Conservation (phyloP, 164 flowering plant species). For the Vitis amurensis region DNA sequence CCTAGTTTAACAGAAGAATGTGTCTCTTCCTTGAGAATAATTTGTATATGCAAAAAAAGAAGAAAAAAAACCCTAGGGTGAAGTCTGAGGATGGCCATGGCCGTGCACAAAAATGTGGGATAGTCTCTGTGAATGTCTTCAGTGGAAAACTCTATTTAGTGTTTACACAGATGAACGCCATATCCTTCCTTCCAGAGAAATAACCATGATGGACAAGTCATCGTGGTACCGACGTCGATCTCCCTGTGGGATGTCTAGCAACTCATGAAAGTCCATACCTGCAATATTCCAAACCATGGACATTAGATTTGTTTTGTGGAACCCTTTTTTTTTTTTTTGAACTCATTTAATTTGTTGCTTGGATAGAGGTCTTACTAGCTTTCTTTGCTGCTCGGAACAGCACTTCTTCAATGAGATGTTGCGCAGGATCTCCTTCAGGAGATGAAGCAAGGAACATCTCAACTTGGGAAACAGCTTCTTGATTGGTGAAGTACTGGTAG, state of each 20-base stretch:
- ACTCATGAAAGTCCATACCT: conserved; percentile 78
- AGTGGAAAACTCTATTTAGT: not conserved
- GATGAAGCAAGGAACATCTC: conserved; percentile 61
- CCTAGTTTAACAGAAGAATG: no score
- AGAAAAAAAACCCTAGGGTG: no score
- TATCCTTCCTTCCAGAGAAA: conserved; percentile 75
- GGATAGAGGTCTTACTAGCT: conserved; percentile 50
- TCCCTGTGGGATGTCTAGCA: conserved; percentile 82
- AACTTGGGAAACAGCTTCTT: conserved; percentile 73
- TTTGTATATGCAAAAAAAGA: no score
- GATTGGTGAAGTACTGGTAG: conserved; percentile 81
- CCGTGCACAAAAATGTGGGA: no score
- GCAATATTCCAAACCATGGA: conserved; percentile 13
- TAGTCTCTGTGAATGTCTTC: no score
- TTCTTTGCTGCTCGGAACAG: conserved; percentile 81
- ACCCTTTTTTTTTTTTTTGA: no score
- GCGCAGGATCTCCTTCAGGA: conserved; percentile 90
- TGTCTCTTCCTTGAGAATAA: no score
- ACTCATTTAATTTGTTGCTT: no score
- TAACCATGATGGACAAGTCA: conserved; percentile 69
- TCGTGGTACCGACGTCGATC: conserved; percentile 77
- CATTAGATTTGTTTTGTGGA: no score
- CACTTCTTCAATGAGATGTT: conserved; percentile 70
- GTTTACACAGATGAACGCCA: conserved; percentile 79
- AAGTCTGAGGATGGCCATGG: no score